These are phyloP conservation scores for Botryosphaeria dothidea DNA, from an alignment of 2,329 filamentous ascomycete genomes.

Conservation along the genomic window DNA sequence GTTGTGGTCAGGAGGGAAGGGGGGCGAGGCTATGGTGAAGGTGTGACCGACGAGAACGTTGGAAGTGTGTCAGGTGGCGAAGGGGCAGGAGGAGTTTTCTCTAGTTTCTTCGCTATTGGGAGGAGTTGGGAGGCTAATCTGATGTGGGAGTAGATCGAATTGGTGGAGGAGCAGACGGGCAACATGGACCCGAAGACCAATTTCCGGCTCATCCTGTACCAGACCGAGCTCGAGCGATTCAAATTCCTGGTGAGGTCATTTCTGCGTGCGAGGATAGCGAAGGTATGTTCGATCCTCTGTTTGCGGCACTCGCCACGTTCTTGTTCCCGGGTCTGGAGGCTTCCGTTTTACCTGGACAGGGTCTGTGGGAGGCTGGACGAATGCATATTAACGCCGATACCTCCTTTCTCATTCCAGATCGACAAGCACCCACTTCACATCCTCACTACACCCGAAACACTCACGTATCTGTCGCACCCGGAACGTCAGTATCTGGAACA, in stretches of 20 bases:
- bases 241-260: constrained; percentile 88
- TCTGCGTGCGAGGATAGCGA: constrained; percentile 80
- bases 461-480: constrained; percentile 64
- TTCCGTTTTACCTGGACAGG: background rate
- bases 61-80: background rate
- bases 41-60: background rate
- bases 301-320: background rate
- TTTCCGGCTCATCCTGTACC: constrained; percentile 89
- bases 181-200: constrained; percentile 89
- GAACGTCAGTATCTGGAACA: constrained; percentile 82
- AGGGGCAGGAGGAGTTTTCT: background rate
- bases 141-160: constrained; percentile 42
- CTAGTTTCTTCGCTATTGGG: background rate
- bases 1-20: background rate
- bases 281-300: constrained; percentile 53
- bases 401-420: constrained; percentile 53
- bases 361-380: background rate
- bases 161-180: constrained; percentile 65
- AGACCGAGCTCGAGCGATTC: constrained; percentile 92
- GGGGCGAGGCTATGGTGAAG: background rate
- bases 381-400: background rate
- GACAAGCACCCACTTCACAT: constrained; percentile 66
- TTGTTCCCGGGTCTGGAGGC: too few species aligned
- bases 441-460: constrained; percentile 39
- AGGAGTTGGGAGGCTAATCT: constrained; percentile 10